Percentiles rank a stretch among this genome's conserved stretches.
Evolutionary conservation across 1,284 basidiomycete species (phyloP).

Genomic region (Austroboletus niveus): DNA sequence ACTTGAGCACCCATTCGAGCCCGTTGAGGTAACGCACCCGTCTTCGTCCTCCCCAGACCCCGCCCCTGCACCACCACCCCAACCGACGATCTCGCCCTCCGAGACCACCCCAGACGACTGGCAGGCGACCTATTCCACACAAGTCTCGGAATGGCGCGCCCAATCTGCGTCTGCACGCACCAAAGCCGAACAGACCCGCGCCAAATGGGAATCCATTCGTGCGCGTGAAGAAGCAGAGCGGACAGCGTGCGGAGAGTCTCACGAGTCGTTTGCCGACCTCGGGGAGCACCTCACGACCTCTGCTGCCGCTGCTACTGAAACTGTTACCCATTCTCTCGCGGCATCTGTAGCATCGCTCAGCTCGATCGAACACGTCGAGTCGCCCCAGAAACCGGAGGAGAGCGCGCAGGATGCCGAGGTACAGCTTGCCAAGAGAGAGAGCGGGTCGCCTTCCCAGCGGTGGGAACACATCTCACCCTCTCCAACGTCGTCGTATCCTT

Average conservation of each 20-base stretch:
- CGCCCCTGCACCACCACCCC: not conserved
- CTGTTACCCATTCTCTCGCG: conserved; percentile 16
- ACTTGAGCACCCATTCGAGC: conserved; percentile 28
- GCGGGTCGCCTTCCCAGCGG: conserved; percentile 47
- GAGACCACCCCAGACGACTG: conserved; percentile 35
- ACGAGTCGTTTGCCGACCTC: conserved; percentile 52
- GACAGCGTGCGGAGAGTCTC: conserved; percentile 31
- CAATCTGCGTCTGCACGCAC: conserved; percentile 71
- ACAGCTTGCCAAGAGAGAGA: conserved; percentile 12
- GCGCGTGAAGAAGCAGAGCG: conserved; percentile 23
- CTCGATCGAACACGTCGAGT: conserved; percentile 40
- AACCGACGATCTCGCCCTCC: not conserved
- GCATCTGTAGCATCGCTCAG: conserved; percentile 21
- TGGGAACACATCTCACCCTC: conserved; percentile 71
- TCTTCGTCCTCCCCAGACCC: conserved; percentile 1
- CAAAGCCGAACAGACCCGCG: conserved; percentile 74
- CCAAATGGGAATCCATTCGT: conserved; percentile 61
- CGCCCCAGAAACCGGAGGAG: conserved; percentile 44
- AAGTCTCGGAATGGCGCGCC: conserved; percentile 70
- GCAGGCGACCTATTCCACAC: conserved; percentile 67
- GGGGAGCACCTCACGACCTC: conserved; percentile 34
- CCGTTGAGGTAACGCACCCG: conserved; percentile 23
- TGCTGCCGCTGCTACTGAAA: conserved; percentile 15
- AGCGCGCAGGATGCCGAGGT: conserved; percentile 1
- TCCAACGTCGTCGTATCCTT: conserved; percentile 71